phyloP scores from a whole-genome alignment of 2,329 filamentous ascomycete genomes.

The Zarea fungicola region DNA sequence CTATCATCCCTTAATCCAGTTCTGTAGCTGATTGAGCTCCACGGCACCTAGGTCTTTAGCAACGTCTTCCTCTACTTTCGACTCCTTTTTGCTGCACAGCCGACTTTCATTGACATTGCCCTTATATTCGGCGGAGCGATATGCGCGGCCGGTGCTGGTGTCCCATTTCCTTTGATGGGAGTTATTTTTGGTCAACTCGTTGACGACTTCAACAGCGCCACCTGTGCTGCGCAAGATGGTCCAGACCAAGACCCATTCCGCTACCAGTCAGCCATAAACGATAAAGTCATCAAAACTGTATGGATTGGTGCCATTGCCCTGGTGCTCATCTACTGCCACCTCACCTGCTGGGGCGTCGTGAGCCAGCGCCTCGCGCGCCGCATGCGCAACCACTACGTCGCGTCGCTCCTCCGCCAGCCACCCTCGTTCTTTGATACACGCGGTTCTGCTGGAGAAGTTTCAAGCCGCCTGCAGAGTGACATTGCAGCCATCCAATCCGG shows the following conservation, averaged over 20 bases:
- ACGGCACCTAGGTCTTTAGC: conserved; percentile 30
- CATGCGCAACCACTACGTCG: conserved; percentile 51
- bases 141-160: conserved; percentile 46
- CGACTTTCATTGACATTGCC: conserved; percentile 27
- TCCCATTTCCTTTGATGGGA: conserved; percentile 52
- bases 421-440: conserved; percentile 54
- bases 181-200: conserved; percentile 54
- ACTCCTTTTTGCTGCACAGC: conserved; percentile 33
- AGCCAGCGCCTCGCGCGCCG: conserved; percentile 55
- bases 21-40: too few relatives aligned
- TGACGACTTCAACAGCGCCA: conserved; percentile 47
- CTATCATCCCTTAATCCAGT: not conserved
- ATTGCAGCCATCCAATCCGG: conserved; percentile 55
- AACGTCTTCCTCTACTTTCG: conserved; percentile 28
- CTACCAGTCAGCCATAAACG: conserved; percentile 32
- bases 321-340: conserved; percentile 52
- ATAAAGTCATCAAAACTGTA: conserved; percentile 51
- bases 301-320: conserved; percentile 57
- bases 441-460: conserved; percentile 50
- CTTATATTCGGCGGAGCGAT: conserved; percentile 27
- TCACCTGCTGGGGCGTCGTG: conserved; percentile 54
- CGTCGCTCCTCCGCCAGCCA: conserved; percentile 50
- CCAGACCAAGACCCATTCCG: conserved; percentile 13
- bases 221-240: conserved; percentile 32
- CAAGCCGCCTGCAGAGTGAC: conserved; percentile 51